These are phyloP conservation scores for Aspergillus baeticus DNA, from an alignment of 495 filamentous ascomycete genomes.

Conservation along the genomic window DNA sequence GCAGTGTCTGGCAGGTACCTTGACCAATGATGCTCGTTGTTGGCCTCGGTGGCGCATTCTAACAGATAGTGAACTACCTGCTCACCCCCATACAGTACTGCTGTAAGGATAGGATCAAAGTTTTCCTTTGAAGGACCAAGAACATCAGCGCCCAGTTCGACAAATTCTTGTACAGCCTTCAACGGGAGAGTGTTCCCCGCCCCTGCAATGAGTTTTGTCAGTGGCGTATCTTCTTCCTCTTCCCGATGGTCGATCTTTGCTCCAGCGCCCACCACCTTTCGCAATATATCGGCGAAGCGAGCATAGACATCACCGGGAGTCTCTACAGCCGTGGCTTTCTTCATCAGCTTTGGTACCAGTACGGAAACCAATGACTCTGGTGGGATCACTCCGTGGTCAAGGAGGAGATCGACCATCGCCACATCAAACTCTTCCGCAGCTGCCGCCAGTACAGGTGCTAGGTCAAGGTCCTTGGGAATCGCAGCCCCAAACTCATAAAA, in stretches of 20 bases:
- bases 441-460: background rate
- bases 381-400: background rate
- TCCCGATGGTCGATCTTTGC: background rate
- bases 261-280: background rate
- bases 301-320: background rate
- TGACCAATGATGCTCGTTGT: background rate
- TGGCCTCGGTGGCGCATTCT: background rate
- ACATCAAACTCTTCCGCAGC: background rate
- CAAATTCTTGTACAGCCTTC: background rate
- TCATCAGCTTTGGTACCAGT: background rate
- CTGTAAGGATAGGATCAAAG: background rate
- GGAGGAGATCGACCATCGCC: background rate
- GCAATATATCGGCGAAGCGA: background rate
- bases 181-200: background rate
- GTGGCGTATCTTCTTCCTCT: background rate
- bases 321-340: background rate
- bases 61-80: background rate
- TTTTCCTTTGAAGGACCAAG: background rate
- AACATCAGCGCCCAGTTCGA: background rate
- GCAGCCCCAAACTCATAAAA: background rate
- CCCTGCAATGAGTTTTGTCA: background rate
- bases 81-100: background rate
- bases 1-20: background rate
- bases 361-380: background rate
- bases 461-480: background rate